Conservation (phyloP, 2,329 filamentous ascomycete genomes). For the Penicillium sp. region DNA sequence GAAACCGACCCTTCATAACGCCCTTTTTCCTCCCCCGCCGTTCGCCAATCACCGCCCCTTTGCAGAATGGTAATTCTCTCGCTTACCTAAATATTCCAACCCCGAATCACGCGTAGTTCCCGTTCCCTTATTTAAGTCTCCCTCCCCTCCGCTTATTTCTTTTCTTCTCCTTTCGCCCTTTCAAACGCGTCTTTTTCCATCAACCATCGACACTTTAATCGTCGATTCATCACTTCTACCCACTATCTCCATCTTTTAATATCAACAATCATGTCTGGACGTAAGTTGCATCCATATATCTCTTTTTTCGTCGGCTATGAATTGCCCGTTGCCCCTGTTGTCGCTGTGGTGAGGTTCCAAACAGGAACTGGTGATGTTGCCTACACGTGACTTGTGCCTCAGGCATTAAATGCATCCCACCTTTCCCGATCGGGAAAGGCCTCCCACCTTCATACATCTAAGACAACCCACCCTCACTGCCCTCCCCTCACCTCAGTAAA, state of each 20-base stretch:
- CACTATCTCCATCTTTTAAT: constrained; percentile 13
- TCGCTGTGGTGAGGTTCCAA: constrained; percentile 4
- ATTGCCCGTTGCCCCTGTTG: not conserved
- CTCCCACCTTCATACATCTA: not conserved
- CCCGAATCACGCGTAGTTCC: constrained; percentile 34
- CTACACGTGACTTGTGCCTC: constrained; percentile 28
- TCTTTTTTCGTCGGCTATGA: not conserved
- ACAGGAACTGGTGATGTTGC: constrained; percentile 18
- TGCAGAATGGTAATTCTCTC: constrained; percentile 26
- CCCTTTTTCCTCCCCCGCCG: constrained; percentile 33
- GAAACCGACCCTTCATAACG: constrained; percentile 45
- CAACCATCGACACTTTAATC: constrained; percentile 2
- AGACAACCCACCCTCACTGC: constrained; percentile 11
- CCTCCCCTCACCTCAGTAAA: not conserved
- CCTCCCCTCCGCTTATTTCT: constrained; percentile 16
- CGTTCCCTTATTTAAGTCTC: constrained; percentile 34
- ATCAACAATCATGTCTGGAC: constrained; percentile 42
- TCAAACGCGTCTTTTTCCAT: constrained; percentile 22
- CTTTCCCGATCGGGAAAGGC: constrained; percentile 13
- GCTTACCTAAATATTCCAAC: constrained; percentile 28
- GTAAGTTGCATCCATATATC: constrained; percentile 32
- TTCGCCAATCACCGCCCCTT: constrained; percentile 37
- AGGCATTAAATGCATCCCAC: constrained; percentile 13
- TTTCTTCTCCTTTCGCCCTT: constrained; percentile 18
- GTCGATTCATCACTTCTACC: constrained; percentile 13